A percentile compares a stretch with the other conserved stretches of the same genome.
These are phyloP conservation scores for Aureobasidium namibiae DNA, from an alignment of 2,329 filamentous ascomycete species.

Conservation along the genomic window DNA sequence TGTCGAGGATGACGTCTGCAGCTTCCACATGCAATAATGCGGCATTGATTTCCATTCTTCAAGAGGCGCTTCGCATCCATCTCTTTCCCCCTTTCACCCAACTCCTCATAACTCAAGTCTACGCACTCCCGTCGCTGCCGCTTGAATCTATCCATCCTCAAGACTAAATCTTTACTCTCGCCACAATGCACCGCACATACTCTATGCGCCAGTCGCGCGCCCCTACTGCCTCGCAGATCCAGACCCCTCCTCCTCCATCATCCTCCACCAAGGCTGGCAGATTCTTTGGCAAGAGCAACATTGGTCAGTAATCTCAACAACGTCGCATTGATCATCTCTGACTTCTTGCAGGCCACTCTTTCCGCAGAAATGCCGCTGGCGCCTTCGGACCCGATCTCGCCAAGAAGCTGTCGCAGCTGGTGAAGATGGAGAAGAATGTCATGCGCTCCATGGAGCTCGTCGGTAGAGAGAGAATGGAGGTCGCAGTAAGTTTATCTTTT, in stretches of 20 bases:
- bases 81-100: not conserved
- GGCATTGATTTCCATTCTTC: constrained; percentile 5
- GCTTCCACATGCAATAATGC: constrained; percentile 1
- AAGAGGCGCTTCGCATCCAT: constrained; percentile 1
- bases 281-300: constrained; percentile 75
- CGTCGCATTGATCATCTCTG: not conserved
- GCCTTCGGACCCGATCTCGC: constrained; percentile 80
- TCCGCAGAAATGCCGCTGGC: constrained; percentile 66
- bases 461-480: constrained; percentile 93
- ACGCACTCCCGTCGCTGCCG: constrained; percentile 1
- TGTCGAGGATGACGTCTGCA: not conserved
- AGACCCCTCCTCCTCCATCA: constrained; percentile 88
- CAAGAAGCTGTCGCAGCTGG: constrained; percentile 94
- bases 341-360: constrained; percentile 50
- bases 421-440: constrained; percentile 99
- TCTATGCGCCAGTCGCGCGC: constrained; percentile 96
- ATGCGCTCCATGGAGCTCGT: constrained; percentile 98
- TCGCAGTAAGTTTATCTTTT: constrained; percentile 63
- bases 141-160: not conserved
- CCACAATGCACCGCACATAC: constrained; percentile 90
- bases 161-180: not conserved
- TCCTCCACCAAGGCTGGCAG: constrained; percentile 87
- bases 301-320: constrained; percentile 48
- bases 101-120: not conserved
- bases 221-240: constrained; percentile 81